phyloP scores from a whole-genome alignment of 225 moss, liverwort and hornwort genomes.

The Lunularia cruciata region DNA sequence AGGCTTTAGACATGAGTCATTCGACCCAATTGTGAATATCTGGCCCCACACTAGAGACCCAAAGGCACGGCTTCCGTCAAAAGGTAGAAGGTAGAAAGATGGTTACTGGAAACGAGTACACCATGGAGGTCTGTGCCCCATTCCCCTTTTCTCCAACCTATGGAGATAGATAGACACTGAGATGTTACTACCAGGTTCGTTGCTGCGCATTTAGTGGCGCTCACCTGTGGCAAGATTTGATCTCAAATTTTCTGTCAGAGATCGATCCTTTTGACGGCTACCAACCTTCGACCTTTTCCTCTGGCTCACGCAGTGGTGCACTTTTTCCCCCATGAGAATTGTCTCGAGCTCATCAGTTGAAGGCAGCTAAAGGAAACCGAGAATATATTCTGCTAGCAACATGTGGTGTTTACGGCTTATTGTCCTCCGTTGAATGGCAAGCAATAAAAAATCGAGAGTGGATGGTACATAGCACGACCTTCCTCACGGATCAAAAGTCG shows the following conservation, averaged over 20 bases:
- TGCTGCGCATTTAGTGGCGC: neutral
- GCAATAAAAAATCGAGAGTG: no score
- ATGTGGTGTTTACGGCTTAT: no score
- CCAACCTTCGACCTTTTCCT: no score
- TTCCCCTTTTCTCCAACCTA: neutral
- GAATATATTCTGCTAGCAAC: no score
- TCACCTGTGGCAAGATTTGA: slow-evolving; percentile 2
- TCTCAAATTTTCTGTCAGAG: neutral
- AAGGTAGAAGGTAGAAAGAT: neutral
- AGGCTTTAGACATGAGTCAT: neutral
- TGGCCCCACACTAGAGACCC: no score
- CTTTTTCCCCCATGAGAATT: no score
- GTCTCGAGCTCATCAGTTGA: no score
- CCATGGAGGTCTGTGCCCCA: neutral
- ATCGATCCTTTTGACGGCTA: neutral
- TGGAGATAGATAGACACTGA: neutral
- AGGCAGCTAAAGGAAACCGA: no score
- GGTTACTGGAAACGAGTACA: neutral
- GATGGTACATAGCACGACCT: no score
- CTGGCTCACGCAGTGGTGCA: no score
- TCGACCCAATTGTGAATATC: slow-evolving; percentile 6
- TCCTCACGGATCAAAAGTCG: no score
- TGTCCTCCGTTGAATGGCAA: no score
- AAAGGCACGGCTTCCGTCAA: neutral
- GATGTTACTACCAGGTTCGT: neutral